Conservation (phyloP, 1,139 yeast species). For the Candida labiduridarum region DNA sequence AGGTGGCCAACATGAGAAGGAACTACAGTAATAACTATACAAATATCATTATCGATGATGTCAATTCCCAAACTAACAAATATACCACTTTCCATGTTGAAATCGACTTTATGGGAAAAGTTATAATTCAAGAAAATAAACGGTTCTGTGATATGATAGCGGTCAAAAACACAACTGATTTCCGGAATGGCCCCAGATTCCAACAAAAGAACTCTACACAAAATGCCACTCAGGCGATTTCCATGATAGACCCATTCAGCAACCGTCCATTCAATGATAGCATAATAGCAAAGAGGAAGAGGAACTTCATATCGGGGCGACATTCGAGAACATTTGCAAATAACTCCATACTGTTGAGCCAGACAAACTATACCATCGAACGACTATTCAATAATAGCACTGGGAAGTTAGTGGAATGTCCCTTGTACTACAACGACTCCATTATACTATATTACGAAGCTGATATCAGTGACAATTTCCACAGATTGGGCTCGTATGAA, state of each 20-base stretch:
- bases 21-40: constrained; percentile 89
- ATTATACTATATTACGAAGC: constrained; percentile 42
- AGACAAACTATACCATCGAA: constrained; percentile 21
- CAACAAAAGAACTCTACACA: neutral
- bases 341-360: constrained; percentile 12
- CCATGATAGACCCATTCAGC: neutral
- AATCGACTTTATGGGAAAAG: constrained; percentile 46
- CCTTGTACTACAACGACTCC: constrained; percentile 44
- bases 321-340: neutral
- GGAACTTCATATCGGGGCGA: neutral
- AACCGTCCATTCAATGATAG: neutral
- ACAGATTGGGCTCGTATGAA: constrained; percentile 45
- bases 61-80: constrained; percentile 45
- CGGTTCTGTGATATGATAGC: constrained; percentile 51
- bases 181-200: constrained; percentile 26
- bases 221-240: neutral
- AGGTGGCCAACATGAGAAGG: constrained; percentile 40
- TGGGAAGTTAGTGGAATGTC: constrained; percentile 39
- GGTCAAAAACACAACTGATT: constrained; percentile 38
- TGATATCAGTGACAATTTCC: constrained; percentile 34
- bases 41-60: constrained; percentile 53
- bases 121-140: constrained; percentile 37
- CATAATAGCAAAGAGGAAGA: constrained; percentile 2
- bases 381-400: constrained; percentile 29
- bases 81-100: constrained; percentile 53